Percentiles rank a stretch among this genome's conserved stretches.
phyloP scores from a whole-genome alignment of 2,329 filamentous ascomycete species.

The Trichoderma aggressivum region DNA sequence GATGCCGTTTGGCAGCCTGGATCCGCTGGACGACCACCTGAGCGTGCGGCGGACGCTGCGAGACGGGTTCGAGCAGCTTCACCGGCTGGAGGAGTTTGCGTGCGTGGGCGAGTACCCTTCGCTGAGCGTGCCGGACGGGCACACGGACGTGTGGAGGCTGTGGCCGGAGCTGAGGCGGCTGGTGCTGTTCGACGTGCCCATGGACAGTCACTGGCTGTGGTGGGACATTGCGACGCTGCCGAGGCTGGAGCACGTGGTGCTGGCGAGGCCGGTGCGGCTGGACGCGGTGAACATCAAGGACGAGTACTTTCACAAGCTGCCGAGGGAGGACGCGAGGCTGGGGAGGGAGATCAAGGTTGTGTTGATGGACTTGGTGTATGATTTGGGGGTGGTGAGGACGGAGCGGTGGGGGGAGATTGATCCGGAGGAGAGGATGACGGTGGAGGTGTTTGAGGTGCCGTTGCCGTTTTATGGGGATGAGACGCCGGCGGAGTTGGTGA shows the following conservation, averaged over 20 bases:
- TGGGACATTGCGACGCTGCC: slow-evolving; percentile 36
- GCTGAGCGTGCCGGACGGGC: slow-evolving; percentile 33
- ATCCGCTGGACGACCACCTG: slow-evolving; percentile 41
- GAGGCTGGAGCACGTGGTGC: slow-evolving; percentile 40
- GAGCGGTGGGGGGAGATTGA: slow-evolving; percentile 35
- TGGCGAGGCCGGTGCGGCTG: slow-evolving; percentile 38
- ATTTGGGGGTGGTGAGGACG: slow-evolving; percentile 27
- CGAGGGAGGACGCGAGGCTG: slow-evolving; percentile 28
- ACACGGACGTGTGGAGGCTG: slow-evolving; percentile 40
- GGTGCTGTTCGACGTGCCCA: slow-evolving; percentile 41
- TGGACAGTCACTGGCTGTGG: slow-evolving; percentile 39
- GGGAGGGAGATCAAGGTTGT: slow-evolving; percentile 31
- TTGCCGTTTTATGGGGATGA: slow-evolving; percentile 40
- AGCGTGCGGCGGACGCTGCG: slow-evolving; percentile 39
- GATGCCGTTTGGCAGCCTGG: slow-evolving; percentile 45
- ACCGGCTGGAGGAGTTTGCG: slow-evolving; percentile 46
- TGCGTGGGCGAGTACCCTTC: slow-evolving; percentile 46
- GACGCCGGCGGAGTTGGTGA: slow-evolving; percentile 30
- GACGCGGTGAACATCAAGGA: slow-evolving; percentile 38
- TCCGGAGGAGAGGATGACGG: slow-evolving; percentile 35
- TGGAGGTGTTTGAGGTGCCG: slow-evolving; percentile 40
- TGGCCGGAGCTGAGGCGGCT: slow-evolving; percentile 43
- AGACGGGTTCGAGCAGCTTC: slow-evolving; percentile 43
- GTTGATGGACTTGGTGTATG: slow-evolving; percentile 31
- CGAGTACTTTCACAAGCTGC: slow-evolving; percentile 38